phyloP scores from a whole-genome alignment of 192 early-diverging fungal genomes.

The Coemansia sp. region DNA sequence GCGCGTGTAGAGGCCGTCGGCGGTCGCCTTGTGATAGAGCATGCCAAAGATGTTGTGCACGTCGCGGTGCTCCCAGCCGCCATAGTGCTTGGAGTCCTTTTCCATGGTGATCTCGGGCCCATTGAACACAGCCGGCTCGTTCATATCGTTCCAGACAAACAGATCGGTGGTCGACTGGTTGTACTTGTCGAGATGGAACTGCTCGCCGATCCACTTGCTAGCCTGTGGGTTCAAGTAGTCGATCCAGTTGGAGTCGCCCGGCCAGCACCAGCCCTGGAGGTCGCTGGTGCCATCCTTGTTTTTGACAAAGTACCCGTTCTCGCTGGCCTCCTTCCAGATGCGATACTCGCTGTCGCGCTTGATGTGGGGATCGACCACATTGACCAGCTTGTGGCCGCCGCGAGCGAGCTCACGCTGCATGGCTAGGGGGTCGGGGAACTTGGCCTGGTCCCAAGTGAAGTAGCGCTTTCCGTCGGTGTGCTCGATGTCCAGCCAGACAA shows the following conservation, averaged over 20 bases:
- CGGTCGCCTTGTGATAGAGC: constrained; percentile 82
- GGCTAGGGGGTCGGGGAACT: constrained; percentile 81
- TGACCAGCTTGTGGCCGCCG: constrained; percentile 82
- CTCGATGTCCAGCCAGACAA: constrained; percentile 99
- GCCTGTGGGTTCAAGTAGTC: constrained; percentile 84
- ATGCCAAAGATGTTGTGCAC: constrained; percentile 94
- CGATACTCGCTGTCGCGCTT: constrained; percentile 77
- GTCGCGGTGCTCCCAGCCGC: constrained; percentile 88
- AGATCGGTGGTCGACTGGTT: constrained; percentile 74
- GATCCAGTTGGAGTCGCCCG: constrained; percentile 86
- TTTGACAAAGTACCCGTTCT: constrained; percentile 74
- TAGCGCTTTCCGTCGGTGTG: constrained; percentile 98
- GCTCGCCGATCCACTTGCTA: constrained; percentile 72
- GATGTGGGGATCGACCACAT: constrained; percentile 96
- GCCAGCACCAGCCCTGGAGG: constrained; percentile 99
- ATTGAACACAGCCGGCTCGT: constrained; percentile 95
- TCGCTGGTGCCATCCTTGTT: constrained; percentile 61
- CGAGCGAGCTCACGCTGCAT: constrained; percentile 76
- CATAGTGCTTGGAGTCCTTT: constrained; percentile 87
- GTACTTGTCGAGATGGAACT: constrained; percentile 79
- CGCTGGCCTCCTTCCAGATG: constrained; percentile 75
- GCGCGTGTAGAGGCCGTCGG: constrained; percentile 71
- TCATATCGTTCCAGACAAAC: constrained; percentile 99
- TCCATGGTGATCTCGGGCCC: constrained; percentile 97
- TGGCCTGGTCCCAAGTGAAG: constrained; percentile 92